Conservation (phyloP, 805 yeast genomes). For the Spathaspora hagerdaliae region DNA sequence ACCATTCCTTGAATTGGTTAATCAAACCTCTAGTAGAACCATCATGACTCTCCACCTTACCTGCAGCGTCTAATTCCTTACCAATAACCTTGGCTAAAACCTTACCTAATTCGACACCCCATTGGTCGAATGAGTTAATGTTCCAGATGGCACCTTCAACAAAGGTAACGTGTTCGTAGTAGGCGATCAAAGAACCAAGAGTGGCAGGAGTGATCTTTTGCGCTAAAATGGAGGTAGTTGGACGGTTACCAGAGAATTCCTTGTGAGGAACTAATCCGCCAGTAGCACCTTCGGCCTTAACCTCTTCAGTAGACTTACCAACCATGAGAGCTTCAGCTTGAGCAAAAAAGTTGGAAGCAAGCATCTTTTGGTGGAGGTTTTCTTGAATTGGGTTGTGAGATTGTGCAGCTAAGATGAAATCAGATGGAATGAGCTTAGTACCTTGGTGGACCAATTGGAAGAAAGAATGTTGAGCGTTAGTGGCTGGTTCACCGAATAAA, state of each 20-base stretch:
- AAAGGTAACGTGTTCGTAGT: slow-evolving; percentile 96
- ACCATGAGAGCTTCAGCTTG: slow-evolving; percentile 97
- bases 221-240: slow-evolving; percentile 94
- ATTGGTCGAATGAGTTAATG: slow-evolving; percentile 98
- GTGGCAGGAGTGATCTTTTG: slow-evolving; percentile 96
- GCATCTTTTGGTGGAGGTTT: slow-evolving; percentile 94
- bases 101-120: slow-evolving; percentile 99
- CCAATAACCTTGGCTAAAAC: slow-evolving; percentile 95
- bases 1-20: slow-evolving; percentile 93
- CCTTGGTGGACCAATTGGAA: slow-evolving; percentile 99
- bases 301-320: slow-evolving; percentile 84
- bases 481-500: slow-evolving; percentile 97
- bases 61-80: slow-evolving; percentile 69
- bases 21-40: slow-evolving; percentile 88
- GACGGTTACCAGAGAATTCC: slow-evolving; percentile 96
- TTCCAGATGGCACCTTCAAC: slow-evolving; percentile 99
- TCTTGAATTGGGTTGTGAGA: slow-evolving; percentile 95
- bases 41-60: slow-evolving; percentile 68
- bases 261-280: slow-evolving; percentile 91
- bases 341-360: slow-evolving; percentile 98
- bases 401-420: slow-evolving; percentile 94
- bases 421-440: slow-evolving; percentile 94
- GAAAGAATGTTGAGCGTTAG: slow-evolving; percentile 98
- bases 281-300: slow-evolving; percentile 83
- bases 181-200: slow-evolving; percentile 93